Conservation (phyloP, 805 yeast genomes). For the Teunomyces tritomae region DNA sequence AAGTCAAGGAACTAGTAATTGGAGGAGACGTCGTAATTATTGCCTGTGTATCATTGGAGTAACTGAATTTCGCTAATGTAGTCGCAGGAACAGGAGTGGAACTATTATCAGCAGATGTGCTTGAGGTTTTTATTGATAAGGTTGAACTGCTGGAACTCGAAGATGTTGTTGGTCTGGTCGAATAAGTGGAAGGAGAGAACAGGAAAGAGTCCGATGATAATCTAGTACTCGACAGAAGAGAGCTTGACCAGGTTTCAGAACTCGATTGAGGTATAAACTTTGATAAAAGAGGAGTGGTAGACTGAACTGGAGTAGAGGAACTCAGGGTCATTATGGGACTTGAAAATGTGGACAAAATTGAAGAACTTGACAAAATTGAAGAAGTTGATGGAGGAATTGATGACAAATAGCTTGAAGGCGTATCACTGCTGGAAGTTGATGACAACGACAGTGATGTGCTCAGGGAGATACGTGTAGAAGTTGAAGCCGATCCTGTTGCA, state of each 20-base stretch:
- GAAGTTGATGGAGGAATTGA: not conserved
- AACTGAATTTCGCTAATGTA: not conserved
- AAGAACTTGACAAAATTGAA: not conserved
- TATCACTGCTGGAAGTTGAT: not conserved
- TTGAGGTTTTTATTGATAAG: no score
- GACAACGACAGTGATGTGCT: not conserved
- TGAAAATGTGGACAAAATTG: not conserved
- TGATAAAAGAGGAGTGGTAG: not conserved
- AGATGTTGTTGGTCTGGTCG: not conserved
- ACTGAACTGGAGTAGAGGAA: not conserved
- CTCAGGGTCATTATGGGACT: not conserved
- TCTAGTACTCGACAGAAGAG: not conserved
- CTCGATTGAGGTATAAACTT: not conserved
- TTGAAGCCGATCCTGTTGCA: not conserved
- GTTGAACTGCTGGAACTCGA: not conserved
- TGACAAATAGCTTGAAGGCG: no score
- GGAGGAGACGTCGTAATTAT: constrained; percentile 3
- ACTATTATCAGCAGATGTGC: no score
- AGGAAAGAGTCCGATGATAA: not conserved
- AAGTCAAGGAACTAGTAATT: constrained; percentile 1
- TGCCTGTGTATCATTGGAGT: not conserved
- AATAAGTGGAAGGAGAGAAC: no score
- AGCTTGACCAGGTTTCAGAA: not conserved
- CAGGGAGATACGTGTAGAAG: not conserved
- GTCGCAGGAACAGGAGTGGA: no score